Evolutionary conservation across 2,329 filamentous ascomycete genomes (phyloP).

Genomic region (Fusarium miscanthi): DNA sequence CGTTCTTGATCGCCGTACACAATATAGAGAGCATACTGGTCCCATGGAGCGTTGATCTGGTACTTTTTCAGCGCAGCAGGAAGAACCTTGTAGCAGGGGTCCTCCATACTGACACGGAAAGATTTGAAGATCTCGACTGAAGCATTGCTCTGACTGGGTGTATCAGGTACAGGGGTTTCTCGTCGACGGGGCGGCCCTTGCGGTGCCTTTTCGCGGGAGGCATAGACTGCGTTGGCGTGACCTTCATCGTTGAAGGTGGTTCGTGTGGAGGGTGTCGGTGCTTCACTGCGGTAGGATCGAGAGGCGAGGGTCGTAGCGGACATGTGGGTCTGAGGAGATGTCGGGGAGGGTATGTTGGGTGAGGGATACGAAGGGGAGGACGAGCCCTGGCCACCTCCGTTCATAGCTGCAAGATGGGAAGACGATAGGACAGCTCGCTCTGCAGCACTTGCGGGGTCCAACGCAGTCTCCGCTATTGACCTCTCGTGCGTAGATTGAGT

Average conservation of each 20-base stretch:
- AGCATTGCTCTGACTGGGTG: conserved; percentile 65
- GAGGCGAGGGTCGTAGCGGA: conserved; percentile 69
- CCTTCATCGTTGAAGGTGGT: conserved; percentile 67
- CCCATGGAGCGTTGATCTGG: conserved; percentile 97
- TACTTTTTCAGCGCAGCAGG: conserved; percentile 97
- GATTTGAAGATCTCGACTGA: conserved; percentile 98
- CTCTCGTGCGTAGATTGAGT: conserved; percentile 78
- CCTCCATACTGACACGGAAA: conserved; percentile 97
- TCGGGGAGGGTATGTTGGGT: conserved; percentile 76
- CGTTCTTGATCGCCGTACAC: conserved; percentile 99
- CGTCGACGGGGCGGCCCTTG: conserved; percentile 63
- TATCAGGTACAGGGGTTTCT: conserved; percentile 72
- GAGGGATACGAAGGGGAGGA: conserved; percentile 68
- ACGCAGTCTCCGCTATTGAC: conserved; percentile 69
- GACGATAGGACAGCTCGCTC: conserved; percentile 74
- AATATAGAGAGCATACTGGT: conserved; percentile 97
- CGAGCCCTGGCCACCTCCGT: conserved; percentile 67
- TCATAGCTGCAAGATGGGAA: conserved; percentile 77
- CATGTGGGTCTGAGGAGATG: conserved; percentile 69
- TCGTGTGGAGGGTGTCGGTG: conserved; percentile 64
- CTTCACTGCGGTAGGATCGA: conserved; percentile 69
- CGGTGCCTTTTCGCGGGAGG: conserved; percentile 47
- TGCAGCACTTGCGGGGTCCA: conserved; percentile 77
- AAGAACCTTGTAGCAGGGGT: conserved; percentile 96
- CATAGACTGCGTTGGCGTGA: conserved; percentile 44